Conservation (phyloP, 225 moss, liverwort and hornwort genomes). For the Neckera pumila region DNA sequence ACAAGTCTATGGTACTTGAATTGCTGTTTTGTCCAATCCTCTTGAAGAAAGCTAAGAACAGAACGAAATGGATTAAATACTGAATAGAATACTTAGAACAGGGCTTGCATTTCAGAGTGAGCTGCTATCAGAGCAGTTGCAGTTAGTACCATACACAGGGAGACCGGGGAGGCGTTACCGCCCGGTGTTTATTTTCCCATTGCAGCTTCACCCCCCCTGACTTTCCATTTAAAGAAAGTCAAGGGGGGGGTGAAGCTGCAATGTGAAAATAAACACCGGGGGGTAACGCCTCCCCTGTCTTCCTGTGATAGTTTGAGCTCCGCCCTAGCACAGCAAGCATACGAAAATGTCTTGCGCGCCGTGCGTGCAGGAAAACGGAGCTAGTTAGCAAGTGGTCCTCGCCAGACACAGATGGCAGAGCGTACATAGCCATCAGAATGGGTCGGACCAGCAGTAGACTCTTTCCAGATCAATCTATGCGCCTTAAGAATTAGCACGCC, state of each 20-base stretch:
- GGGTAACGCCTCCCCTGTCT: too few species aligned
- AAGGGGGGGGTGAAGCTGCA: too few species aligned
- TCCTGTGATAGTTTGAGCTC: neutral
- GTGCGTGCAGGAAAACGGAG: neutral
- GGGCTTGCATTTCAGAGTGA: neutral
- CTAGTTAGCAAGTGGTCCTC: neutral
- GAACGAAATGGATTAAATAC: neutral
- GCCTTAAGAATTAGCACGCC: neutral
- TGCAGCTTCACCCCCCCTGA: too few species aligned
- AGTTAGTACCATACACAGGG: neutral
- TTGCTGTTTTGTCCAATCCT: too few species aligned
- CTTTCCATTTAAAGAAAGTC: too few species aligned
- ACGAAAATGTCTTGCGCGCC: neutral
- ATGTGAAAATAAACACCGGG: too few species aligned
- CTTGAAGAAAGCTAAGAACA: too few species aligned
- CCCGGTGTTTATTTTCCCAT: too few species aligned
- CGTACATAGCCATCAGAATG: neutral
- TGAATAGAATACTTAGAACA: neutral
- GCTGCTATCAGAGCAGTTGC: neutral
- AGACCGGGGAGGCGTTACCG: too few species aligned
- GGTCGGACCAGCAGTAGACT: neutral
- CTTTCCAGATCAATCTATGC: neutral
- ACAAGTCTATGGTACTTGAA: neutral
- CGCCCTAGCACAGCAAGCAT: neutral
- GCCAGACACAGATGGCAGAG: neutral